Conservation (phyloP, 164 flowering plant species). For the Piper betle region DNA sequence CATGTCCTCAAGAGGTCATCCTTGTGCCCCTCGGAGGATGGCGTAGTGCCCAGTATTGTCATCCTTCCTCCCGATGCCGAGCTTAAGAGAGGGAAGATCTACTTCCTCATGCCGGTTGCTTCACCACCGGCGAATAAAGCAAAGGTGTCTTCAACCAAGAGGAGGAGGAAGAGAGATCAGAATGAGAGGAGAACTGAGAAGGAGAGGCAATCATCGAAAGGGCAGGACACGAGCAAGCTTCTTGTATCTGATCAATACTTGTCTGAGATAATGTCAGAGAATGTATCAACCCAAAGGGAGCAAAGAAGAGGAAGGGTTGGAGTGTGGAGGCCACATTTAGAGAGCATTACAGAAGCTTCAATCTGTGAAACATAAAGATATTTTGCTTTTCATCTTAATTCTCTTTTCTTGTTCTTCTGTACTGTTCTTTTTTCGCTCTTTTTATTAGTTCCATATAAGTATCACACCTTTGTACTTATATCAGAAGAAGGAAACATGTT, state of each 20-base stretch:
- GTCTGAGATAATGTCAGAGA: constrained; percentile 73
- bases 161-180: not conserved
- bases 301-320: constrained; percentile 63
- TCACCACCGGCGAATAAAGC: not conserved
- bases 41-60: constrained; percentile 32
- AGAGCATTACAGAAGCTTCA: constrained; percentile 64
- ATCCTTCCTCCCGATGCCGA: constrained; percentile 76
- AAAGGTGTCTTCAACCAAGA: not conserved
- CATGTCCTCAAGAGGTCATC: constrained; percentile 50
- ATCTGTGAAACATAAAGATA: constrained; percentile 7
- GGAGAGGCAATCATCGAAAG: not conserved
- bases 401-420: not conserved
- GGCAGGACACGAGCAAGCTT: constrained; percentile 8
- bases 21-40: constrained; percentile 31
- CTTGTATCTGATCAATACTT: constrained; percentile 56
- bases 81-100: constrained; percentile 85
- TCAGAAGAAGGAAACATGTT: not conserved
- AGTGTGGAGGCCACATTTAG: constrained; percentile 81
- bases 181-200: not conserved
- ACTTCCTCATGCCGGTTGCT: constrained; percentile 63
- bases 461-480: not conserved
- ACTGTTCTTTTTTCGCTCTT: too few relatives aligned
- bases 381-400: not conserved
- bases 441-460: not conserved
- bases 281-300: constrained; percentile 46